phyloP scores from a whole-genome alignment of 495 filamentous ascomycete genomes.

The Hyphodiscus hymeniophilus region DNA sequence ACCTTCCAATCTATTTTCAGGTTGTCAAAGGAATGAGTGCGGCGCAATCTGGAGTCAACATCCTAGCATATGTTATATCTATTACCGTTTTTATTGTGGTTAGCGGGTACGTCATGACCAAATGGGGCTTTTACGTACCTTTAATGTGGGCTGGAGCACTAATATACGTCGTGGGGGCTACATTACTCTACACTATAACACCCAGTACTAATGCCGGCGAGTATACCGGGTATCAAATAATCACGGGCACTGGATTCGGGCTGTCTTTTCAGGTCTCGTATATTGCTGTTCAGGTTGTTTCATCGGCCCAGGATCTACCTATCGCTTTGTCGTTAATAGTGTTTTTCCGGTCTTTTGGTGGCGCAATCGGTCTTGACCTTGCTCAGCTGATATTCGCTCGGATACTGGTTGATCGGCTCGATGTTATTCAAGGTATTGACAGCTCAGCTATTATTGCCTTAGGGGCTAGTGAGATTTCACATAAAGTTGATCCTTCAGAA shows the following conservation, averaged over 20 bases:
- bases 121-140: not conserved
- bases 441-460: no score
- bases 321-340: not conserved
- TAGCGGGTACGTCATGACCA: not conserved
- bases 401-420: not conserved
- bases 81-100: not conserved
- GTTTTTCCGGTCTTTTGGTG: not conserved
- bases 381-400: not conserved
- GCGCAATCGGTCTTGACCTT: not conserved
- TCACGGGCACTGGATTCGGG: not conserved
- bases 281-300: not conserved
- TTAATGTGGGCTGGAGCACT: constrained; percentile 12
- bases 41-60: not conserved
- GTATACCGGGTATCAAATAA: constrained; percentile 1
- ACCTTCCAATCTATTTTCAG: constrained; percentile 1
- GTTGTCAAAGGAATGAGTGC: not conserved
- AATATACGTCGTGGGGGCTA: constrained; percentile 1
- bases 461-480: no score
- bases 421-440: no score
- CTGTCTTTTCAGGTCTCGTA: not conserved
- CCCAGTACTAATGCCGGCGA: not conserved
- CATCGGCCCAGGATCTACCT: not conserved
- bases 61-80: constrained; percentile 33
- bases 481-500: no score
- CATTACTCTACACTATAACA: not conserved